Conservation (phyloP, 192 early-diverging fungal species). For the Podila verticillata region DNA sequence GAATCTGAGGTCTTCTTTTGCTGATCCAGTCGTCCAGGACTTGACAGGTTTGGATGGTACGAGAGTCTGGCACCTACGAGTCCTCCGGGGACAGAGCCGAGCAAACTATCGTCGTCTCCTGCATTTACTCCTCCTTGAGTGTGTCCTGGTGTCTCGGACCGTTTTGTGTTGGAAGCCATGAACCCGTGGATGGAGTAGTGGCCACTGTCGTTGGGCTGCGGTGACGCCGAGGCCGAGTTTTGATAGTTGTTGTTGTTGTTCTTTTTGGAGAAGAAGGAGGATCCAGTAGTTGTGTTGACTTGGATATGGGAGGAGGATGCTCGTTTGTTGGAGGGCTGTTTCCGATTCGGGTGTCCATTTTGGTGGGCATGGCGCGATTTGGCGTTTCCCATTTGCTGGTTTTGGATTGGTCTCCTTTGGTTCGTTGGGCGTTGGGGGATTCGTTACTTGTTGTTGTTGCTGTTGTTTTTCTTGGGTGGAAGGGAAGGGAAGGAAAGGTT, state of each 20-base stretch:
- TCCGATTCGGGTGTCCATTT: background rate
- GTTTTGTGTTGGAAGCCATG: constrained; percentile 12
- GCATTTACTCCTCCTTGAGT: background rate
- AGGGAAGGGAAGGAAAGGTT: background rate
- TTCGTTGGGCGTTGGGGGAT: no score
- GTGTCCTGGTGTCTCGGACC: constrained; percentile 3
- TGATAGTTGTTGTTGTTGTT: constrained; percentile 2
- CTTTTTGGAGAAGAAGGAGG: constrained; percentile 4
- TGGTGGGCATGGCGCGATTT: constrained; percentile 30
- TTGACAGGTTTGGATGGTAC: constrained; percentile 40
- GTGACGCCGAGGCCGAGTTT: constrained; percentile 4
- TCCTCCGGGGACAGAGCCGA: background rate
- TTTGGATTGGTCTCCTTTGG: background rate
- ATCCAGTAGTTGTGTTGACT: background rate
- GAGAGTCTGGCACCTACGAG: constrained; percentile 13
- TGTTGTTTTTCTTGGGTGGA: background rate
- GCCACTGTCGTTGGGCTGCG: constrained; percentile 36
- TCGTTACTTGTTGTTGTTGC: background rate
- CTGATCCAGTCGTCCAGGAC: constrained; percentile 35
- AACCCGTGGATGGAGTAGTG: constrained; percentile 47
- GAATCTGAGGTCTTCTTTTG: constrained; percentile 32
- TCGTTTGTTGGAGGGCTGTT: constrained; percentile 3
- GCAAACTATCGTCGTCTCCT: background rate
- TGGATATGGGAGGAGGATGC: background rate
- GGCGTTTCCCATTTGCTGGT: constrained; percentile 38